Evolutionary conservation across 495 filamentous ascomycete genomes (phyloP), one percentile per base, ranked within the genome.

Genomic region (Acidomyces sp.): DNA sequence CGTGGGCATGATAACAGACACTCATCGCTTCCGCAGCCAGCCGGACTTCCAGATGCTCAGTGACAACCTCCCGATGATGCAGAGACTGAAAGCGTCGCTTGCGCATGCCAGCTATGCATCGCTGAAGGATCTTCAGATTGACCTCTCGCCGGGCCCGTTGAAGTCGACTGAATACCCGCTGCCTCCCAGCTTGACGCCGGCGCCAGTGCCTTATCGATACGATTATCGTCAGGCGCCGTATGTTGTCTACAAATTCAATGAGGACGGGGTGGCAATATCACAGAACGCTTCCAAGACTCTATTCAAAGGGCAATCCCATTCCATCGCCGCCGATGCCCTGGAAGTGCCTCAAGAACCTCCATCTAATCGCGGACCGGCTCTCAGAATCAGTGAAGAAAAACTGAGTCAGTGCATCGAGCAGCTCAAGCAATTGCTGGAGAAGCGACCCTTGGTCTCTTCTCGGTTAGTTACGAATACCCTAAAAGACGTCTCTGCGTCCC

Each of bases 371-470:
- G n/a, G n/a, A n/a, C n/a, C n/a, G n/a, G n/a, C n/a, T n/a, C 34
- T 45, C 9, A 18, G 20, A 12, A 10, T 21, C 2, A 29, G 25
- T 20, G 34, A 31, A 6, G 21, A 30, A 3, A 9, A 39, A 6
- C 23, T 48, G 18, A 1, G 25, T 11, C 54, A 61, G 12, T 64
- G 79, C 27, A 66, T 93, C 51, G 61, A 61, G 2, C 64, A 66
- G 21, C 60, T 93, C 16, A 58, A 67, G 10, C 51, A 60, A 2
- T 62, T 81, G 17, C 75, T 95, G 56, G 63, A 75, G 4, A 56
- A 77, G 44, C 73, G 88, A 1, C 85, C 87, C 3, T 78, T 93
- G 51, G 92, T 83, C 76, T 93, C 85, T 3, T 75, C 85, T 0
- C 75, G 85, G 36, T 78, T 74, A 2, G 66, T 93, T 37, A 69